These are phyloP conservation scores for Mucor plumbeus DNA, from an alignment of 371 early-diverging fungal species.

Conservation along the genomic window DNA sequence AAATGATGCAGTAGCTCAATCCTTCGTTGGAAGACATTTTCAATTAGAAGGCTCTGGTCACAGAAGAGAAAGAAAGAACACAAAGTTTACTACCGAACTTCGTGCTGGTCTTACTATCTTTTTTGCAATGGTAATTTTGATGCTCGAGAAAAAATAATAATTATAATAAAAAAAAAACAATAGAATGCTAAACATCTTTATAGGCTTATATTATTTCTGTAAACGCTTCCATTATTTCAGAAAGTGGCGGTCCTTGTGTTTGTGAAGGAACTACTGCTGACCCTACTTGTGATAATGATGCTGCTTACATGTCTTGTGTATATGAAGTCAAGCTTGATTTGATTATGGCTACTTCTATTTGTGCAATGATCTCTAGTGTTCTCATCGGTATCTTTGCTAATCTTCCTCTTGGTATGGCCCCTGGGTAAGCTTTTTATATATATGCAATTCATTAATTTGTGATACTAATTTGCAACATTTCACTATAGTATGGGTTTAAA, in stretches of 20 bases:
- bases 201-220: conserved; percentile 56
- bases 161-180: too few relatives aligned
- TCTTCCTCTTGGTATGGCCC: conserved; percentile 78
- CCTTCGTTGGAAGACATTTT: conserved; percentile 64
- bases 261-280: conserved; percentile 57
- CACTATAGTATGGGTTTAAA: conserved; percentile 72
- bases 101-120: conserved; percentile 67
- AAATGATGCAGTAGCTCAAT: conserved; percentile 61
- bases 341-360: conserved; percentile 74
- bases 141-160: background rate
- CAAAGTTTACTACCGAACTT: conserved; percentile 69
- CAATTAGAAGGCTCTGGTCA: conserved; percentile 69
- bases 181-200: background rate
- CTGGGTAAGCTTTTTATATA: conserved; percentile 46
- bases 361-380: conserved; percentile 67
- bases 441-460: background rate
- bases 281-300: conserved; percentile 50
- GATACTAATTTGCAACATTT: background rate
- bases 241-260: conserved; percentile 78
- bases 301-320: conserved; percentile 65
- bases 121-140: conserved; percentile 39
- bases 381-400: conserved; percentile 77
- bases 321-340: conserved; percentile 69
- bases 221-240: conserved; percentile 75
- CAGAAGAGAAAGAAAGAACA: conserved; percentile 55